Evolutionary conservation across 352 stramenopile species (phyloP).

Genomic region (Blastocystis sp.): DNA sequence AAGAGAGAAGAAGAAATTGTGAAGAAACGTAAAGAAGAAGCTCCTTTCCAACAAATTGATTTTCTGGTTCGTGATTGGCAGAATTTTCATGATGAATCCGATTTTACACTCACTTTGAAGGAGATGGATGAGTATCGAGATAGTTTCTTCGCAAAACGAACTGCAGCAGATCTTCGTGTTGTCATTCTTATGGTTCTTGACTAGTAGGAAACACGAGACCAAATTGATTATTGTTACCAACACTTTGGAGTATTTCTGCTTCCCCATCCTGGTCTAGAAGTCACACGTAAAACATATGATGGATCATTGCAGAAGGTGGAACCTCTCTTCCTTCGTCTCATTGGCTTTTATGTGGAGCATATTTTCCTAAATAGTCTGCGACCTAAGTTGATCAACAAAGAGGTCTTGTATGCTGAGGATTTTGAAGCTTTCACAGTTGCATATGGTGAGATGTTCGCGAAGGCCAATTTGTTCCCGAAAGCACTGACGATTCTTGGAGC

Average conservation of each 20-base stretch:
- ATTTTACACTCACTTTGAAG: constrained; percentile 67
- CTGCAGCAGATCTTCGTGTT: constrained; percentile 83
- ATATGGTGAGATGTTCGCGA: constrained; percentile 91
- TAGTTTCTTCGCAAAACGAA: constrained; percentile 84
- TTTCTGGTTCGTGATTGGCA: constrained; percentile 96
- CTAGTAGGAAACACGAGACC: constrained; percentile 82
- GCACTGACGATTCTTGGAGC: constrained; percentile 93
- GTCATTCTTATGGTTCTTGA: background rate
- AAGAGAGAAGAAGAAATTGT: constrained; percentile 61
- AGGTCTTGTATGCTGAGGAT: constrained; percentile 86
- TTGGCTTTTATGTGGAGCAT: constrained; percentile 88
- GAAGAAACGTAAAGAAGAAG: constrained; percentile 69
- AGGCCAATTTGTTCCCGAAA: constrained; percentile 90
- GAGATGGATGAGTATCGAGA: constrained; percentile 91
- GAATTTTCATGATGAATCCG: constrained; percentile 51
- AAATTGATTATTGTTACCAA: constrained; percentile 94
- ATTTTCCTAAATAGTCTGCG: constrained; percentile 85
- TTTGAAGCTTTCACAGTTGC: constrained; percentile 88
- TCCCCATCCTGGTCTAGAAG: constrained; percentile 89
- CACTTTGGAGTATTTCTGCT: constrained; percentile 89
- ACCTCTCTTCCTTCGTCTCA: constrained; percentile 84
- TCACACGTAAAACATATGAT: constrained; percentile 93
- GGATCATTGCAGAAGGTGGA: constrained; percentile 90
- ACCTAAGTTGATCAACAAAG: constrained; percentile 90
- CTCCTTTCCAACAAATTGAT: constrained; percentile 94